These are phyloP conservation scores for Vachellia pachyceras DNA, from an alignment of 306 rosid species.

Conservation along the genomic window DNA sequence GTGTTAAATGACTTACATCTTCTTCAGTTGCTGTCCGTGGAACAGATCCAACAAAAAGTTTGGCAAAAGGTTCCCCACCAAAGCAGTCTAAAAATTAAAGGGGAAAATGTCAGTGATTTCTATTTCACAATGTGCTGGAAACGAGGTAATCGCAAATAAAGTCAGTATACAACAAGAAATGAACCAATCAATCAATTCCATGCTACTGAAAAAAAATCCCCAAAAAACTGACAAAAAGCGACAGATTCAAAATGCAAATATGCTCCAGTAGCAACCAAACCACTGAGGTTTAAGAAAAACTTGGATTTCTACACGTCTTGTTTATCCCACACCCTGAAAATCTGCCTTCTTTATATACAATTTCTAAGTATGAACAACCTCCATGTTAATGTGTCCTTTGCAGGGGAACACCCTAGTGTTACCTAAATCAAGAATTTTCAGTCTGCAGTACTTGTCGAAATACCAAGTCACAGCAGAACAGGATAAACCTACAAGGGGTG, in stretches of 20 bases:
- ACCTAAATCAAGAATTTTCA: neutral
- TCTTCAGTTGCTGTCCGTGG: constrained; percentile 90
- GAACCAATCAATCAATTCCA: constrained; percentile 22
- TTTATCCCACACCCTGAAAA: neutral
- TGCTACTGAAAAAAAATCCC: neutral
- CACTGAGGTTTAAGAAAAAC: neutral
- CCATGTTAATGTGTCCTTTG: neutral
- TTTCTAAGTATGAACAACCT: neutral
- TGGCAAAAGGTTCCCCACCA: constrained; percentile 75
- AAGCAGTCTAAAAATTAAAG: constrained; percentile 56
- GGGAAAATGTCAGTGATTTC: constrained; percentile 3
- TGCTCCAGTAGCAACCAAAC: neutral
- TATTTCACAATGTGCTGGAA: neutral
- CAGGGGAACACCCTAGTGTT: neutral
- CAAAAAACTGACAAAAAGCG: neutral
- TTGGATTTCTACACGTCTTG: neutral
- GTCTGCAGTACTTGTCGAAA: neutral
- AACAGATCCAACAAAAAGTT: constrained; percentile 93
- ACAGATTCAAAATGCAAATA: neutral
- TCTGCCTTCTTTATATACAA: neutral
- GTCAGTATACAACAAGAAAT: neutral
- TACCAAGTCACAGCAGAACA: neutral
- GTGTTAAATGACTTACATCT: constrained; percentile 59
- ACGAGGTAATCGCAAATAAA: neutral
- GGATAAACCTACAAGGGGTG: neutral